Percentiles rank a stretch among this genome's conserved stretches.
phyloP scores from a whole-genome alignment of 2,329 filamentous ascomycete species.

The Venturia nashicola region DNA sequence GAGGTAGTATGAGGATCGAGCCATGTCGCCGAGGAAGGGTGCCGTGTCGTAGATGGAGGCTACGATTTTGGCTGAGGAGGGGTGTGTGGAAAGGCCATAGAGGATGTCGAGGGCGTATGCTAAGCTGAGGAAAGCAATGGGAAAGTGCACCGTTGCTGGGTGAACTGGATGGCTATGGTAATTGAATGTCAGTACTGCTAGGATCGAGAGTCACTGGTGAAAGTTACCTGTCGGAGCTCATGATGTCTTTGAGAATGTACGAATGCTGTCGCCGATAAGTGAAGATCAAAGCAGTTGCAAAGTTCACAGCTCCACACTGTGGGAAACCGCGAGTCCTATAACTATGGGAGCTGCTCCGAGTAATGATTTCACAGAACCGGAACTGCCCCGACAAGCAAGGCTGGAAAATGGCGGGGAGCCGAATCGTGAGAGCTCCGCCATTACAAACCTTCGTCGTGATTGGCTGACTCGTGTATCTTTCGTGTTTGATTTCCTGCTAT shows the following conservation, averaged over 20 bases:
- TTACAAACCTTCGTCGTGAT: not conserved
- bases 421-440: not conserved
- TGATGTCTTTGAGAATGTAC: not conserved
- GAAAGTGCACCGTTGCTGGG: constrained; percentile 35
- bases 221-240: constrained; percentile 2
- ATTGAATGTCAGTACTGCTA: not conserved
- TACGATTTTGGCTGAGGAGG: constrained; percentile 21
- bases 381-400: not conserved
- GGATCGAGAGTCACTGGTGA: not conserved
- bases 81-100: constrained; percentile 20
- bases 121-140: constrained; percentile 27
- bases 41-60: constrained; percentile 18
- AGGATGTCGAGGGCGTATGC: constrained; percentile 24
- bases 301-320: not conserved
- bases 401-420: not conserved
- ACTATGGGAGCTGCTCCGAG: not conserved
- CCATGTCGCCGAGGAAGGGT: constrained; percentile 20
- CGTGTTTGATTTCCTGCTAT: not conserved
- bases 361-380: not conserved
- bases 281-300: not conserved
- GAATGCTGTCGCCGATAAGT: not conserved
- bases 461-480: not conserved
- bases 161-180: constrained; percentile 28
- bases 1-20: constrained; percentile 31
- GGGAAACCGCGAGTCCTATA: not conserved